phyloP scores from a whole-genome alignment of 345 rosid species.

The Turnera subulata region DNA sequence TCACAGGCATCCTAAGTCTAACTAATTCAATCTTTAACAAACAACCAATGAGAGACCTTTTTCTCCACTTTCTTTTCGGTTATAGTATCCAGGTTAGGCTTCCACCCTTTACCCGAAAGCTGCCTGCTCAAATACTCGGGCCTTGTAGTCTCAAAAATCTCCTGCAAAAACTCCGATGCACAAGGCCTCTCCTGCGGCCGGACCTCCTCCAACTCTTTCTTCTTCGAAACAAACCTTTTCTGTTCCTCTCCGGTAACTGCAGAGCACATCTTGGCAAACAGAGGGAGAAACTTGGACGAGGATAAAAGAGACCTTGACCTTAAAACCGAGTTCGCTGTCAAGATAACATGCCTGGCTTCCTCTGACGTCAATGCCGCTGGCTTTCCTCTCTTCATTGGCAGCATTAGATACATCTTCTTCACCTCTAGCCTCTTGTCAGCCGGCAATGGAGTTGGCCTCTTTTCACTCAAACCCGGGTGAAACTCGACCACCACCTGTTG shows the following conservation, averaged over 20 bases:
- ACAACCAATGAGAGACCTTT: slow-evolving; percentile 42
- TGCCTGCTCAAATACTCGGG: slow-evolving; percentile 60
- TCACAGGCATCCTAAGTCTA: too few species aligned
- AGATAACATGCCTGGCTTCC: slow-evolving; percentile 45
- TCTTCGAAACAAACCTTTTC: slow-evolving; percentile 4
- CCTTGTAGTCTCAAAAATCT: slow-evolving; percentile 23
- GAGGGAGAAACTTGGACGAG: slow-evolving; percentile 42
- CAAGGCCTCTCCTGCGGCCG: slow-evolving; percentile 17
- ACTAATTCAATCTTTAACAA: slow-evolving; percentile 19
- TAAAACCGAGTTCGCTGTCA: slow-evolving; percentile 43
- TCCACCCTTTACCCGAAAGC: slow-evolving; percentile 77
- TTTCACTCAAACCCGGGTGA: slow-evolving; percentile 28
- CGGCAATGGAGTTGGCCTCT: slow-evolving; percentile 53
- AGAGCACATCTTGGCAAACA: slow-evolving; percentile 40
- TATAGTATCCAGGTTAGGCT: slow-evolving; percentile 72
- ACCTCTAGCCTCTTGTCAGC: slow-evolving; percentile 64
- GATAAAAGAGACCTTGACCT: slow-evolving; percentile 31
- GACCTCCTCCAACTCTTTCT: background rate
- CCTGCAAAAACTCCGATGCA: slow-evolving; percentile 20
- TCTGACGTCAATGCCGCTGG: slow-evolving; percentile 37
- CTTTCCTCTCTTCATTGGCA: slow-evolving; percentile 53
- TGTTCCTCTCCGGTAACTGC: slow-evolving; percentile 16
- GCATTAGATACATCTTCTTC: slow-evolving; percentile 53
- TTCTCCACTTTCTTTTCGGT: slow-evolving; percentile 54
- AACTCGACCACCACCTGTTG: slow-evolving; percentile 74